These are phyloP conservation scores for Eimeria brunetti DNA, from an alignment of 169 alveolate genomes.

Conservation along the genomic window DNA sequence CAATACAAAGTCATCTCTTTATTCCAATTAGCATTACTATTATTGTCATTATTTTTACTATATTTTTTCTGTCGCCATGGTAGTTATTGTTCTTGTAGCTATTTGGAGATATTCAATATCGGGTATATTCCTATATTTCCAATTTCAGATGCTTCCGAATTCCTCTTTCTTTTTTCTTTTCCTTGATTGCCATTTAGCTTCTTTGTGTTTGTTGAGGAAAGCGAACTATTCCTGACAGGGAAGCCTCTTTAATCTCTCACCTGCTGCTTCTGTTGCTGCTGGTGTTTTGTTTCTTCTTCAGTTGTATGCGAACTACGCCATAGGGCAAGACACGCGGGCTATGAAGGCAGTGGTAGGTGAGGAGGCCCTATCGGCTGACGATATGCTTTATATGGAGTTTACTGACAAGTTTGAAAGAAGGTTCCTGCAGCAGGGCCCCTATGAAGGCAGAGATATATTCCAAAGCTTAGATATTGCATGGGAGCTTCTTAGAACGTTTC, in stretches of 20 bases:
- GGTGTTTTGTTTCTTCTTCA: constrained; percentile 67
- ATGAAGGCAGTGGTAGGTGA: constrained; percentile 99
- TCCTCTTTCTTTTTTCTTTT: background rate
- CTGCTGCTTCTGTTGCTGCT: background rate
- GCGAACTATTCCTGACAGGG: no score
- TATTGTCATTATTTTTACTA: no score
- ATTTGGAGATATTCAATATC: no score
- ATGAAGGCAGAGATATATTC: constrained; percentile 98
- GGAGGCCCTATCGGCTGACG: constrained; percentile 99
- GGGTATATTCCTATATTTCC: no score
- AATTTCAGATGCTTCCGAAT: background rate
- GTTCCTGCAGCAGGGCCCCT: constrained; percentile 97
- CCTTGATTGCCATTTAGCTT: background rate
- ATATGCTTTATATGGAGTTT: constrained; percentile 98
- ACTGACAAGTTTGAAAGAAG: constrained; percentile 98
- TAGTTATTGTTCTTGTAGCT: no score
- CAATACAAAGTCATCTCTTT: no score
- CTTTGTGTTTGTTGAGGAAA: background rate
- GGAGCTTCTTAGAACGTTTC: constrained; percentile 99
- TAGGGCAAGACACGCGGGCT: constrained; percentile 99
- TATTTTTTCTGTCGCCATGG: no score
- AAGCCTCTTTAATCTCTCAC: no score
- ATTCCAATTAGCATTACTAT: no score
- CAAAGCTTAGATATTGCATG: constrained; percentile 99
- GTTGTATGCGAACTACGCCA: constrained; percentile 99